A percentile compares a stretch with the other conserved stretches of the same genome.
Conservation (phyloP, 805 yeast genomes). For the Metschnikowia similis region DNA sequence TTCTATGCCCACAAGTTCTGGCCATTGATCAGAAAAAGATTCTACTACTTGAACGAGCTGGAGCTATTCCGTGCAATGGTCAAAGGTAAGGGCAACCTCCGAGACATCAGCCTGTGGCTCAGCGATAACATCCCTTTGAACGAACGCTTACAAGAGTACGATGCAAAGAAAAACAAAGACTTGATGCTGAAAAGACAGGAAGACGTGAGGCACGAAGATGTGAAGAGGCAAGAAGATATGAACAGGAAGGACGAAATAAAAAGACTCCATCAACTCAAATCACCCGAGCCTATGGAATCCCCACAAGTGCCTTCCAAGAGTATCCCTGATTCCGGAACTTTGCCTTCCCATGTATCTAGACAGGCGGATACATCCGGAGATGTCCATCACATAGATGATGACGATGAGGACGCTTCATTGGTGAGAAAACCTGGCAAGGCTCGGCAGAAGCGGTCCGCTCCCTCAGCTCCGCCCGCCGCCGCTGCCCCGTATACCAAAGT, state of each 20-base stretch:
- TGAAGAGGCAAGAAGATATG: too few relatives aligned
- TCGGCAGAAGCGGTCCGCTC: slow-evolving; percentile 17
- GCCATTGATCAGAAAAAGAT: slow-evolving; percentile 32
- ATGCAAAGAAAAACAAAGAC: slow-evolving; percentile 7
- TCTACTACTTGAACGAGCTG: slow-evolving; percentile 37
- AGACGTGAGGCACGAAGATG: neutral
- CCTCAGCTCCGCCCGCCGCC: slow-evolving; percentile 6
- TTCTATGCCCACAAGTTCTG: slow-evolving; percentile 38
- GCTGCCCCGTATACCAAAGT: slow-evolving; percentile 32
- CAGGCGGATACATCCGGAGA: neutral
- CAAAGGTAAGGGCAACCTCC: slow-evolving; percentile 39
- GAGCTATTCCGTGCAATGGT: slow-evolving; percentile 41
- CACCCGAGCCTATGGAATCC: neutral
- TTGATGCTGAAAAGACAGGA: neutral
- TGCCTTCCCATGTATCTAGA: neutral
- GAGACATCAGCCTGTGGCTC: slow-evolving; percentile 37
- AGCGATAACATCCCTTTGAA: slow-evolving; percentile 24
- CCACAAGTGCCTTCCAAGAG: neutral
- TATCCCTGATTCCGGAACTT: neutral
- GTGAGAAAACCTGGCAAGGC: slow-evolving; percentile 32
- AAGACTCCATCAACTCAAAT: neutral
- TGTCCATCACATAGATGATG: slow-evolving; percentile 8
- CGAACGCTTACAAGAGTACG: slow-evolving; percentile 14
- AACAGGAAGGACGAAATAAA: neutral
- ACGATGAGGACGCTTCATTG: slow-evolving; percentile 37